These are phyloP conservation scores for Trichoderma sp. DNA, from an alignment of 2,329 filamentous ascomycete species.

Conservation along the genomic window DNA sequence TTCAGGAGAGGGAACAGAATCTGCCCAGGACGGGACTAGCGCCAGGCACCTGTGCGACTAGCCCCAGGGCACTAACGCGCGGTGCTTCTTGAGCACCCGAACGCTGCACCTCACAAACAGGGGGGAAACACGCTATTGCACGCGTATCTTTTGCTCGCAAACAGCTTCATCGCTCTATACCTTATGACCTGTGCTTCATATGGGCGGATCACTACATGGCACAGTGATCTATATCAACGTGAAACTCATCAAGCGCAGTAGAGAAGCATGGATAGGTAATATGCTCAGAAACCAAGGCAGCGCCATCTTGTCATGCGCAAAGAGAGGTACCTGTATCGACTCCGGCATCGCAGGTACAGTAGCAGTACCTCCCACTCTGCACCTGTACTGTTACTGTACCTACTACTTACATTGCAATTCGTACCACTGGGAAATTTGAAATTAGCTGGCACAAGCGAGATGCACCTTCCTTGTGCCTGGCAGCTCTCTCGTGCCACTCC, in stretches of 20 bases:
- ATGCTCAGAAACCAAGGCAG: too few relatives aligned
- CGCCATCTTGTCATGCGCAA: too few relatives aligned
- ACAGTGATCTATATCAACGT: background rate
- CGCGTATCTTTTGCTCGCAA: constrained; percentile 1
- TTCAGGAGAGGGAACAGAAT: constrained; percentile 5
- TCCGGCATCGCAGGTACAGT: too few relatives aligned
- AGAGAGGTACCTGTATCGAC: too few relatives aligned
- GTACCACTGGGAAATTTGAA: background rate
- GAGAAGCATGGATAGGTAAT: too few relatives aligned
- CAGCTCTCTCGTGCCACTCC: constrained; percentile 3
- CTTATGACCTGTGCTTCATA: too few relatives aligned
- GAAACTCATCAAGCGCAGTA: too few relatives aligned
- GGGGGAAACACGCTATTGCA: background rate
- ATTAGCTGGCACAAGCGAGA: constrained; percentile 22
- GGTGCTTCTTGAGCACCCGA: too few relatives aligned
- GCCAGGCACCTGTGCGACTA: constrained; percentile 24
- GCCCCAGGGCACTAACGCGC: constrained; percentile 14
- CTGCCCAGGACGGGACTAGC: constrained; percentile 15
- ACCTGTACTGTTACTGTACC: too few relatives aligned
- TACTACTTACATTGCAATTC: background rate
- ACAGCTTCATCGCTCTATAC: too few relatives aligned
- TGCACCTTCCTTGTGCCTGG: background rate
- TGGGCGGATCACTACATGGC: background rate
- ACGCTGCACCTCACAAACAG: too few relatives aligned
- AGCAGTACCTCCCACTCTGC: too few relatives aligned